Evolutionary conservation across 2,329 filamentous ascomycete species (phyloP).

Genomic region (Magnaporthiopsis rhizophila): DNA sequence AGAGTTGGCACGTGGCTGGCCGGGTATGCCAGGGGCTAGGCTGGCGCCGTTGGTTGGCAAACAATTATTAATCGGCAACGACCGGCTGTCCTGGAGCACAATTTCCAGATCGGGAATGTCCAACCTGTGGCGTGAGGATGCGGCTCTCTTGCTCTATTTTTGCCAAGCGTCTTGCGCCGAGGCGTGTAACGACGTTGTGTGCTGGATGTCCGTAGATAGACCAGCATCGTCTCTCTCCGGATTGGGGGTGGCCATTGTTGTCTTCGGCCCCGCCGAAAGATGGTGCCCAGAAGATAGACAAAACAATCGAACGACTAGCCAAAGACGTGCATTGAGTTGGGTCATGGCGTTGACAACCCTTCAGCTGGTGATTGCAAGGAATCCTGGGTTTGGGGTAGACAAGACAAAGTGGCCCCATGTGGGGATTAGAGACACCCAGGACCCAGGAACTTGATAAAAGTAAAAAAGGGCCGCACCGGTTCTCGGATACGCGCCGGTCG

Average conservation of each 20-base stretch:
- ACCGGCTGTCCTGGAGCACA: no score
- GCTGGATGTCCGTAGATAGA: no score
- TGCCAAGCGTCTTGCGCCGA: no score
- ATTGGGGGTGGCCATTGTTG: background rate
- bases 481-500: background rate
- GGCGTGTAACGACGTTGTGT: no score
- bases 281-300: background rate
- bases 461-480: background rate
- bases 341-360: background rate
- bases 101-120: background rate
- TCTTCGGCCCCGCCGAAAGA: background rate
- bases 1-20: background rate
- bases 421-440: background rate
- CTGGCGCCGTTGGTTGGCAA: background rate
- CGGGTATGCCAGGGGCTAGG: background rate
- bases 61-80: background rate
- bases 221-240: background rate
- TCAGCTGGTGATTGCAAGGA: background rate
- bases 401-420: background rate
- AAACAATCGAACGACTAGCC: background rate
- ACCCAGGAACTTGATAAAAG: background rate
- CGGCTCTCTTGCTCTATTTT: no score
- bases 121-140: background rate
- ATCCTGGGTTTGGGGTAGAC: no score
- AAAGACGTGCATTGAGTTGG: background rate